A percentile compares a stretch with the other conserved stretches of the same genome.
These are phyloP conservation scores for Ochromonadaceae sp. DNA, from an alignment of 352 stramenopile species.

Conservation along the genomic window DNA sequence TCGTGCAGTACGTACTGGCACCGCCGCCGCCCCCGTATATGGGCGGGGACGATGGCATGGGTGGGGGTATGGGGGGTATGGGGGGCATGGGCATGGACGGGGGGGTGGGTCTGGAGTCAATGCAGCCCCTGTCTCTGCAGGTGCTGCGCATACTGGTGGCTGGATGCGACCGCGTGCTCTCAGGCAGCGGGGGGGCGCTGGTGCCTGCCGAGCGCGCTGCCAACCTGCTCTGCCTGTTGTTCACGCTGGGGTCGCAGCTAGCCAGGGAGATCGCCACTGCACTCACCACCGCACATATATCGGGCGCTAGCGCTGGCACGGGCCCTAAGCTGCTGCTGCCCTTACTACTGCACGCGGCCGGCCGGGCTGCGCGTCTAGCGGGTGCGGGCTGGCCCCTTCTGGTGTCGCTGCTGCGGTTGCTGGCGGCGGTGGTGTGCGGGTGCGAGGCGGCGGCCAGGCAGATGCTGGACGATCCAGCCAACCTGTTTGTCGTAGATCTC, in stretches of 20 bases:
- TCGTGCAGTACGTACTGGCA: slow-evolving; percentile 4
- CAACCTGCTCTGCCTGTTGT: background rate
- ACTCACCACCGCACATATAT: background rate
- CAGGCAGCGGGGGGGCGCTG: too few relatives aligned
- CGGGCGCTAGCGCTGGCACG: background rate
- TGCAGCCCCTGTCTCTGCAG: background rate
- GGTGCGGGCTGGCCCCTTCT: background rate
- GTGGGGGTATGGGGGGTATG: background rate
- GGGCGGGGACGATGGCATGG: background rate
- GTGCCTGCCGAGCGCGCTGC: background rate
- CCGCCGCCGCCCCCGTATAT: slow-evolving; percentile 3
- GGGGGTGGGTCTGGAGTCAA: background rate
- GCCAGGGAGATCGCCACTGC: background rate
- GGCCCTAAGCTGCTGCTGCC: background rate
- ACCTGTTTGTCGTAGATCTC: slow-evolving; percentile 16
- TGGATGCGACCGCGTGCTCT: background rate
- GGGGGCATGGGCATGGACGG: background rate
- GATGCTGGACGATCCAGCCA: slow-evolving; percentile 8
- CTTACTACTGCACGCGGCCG: background rate
- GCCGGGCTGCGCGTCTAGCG: background rate
- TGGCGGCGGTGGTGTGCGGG: background rate
- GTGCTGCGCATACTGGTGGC: background rate
- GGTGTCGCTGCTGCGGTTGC: background rate
- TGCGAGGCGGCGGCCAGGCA: background rate
- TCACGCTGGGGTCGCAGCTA: background rate